A percentile compares a stretch with the other conserved stretches of the same genome.
phyloP scores from a whole-genome alignment of 2,329 filamentous ascomycete species.

The Salinomyces thailandicus region DNA sequence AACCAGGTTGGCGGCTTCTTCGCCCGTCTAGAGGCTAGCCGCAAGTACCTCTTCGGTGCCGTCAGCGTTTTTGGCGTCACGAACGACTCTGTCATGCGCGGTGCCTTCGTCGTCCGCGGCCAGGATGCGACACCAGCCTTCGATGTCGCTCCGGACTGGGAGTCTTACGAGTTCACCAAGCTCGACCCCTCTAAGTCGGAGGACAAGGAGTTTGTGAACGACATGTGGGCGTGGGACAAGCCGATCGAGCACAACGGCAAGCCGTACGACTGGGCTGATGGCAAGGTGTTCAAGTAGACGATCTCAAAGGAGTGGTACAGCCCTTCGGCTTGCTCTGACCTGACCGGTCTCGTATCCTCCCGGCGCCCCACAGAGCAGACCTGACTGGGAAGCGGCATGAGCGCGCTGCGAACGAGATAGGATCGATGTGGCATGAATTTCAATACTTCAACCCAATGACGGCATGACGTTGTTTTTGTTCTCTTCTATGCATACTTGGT shows the following conservation, averaged over 20 bases:
- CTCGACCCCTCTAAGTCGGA: conserved; percentile 79
- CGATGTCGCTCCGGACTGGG: conserved; percentile 92
- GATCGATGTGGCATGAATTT: no score
- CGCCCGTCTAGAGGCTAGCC: conserved; percentile 87
- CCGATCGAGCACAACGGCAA: conserved; percentile 71
- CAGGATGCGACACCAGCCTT: conserved; percentile 79
- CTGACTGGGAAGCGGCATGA: no score
- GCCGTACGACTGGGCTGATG: conserved; percentile 76
- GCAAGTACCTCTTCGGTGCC: conserved; percentile 94
- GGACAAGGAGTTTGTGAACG: conserved; percentile 76
- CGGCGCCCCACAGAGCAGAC: no score
- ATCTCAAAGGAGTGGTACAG: no score
- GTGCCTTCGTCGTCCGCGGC: conserved; percentile 90
- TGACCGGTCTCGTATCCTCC: no score
- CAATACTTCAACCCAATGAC: no score
- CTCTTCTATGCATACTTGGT: no score
- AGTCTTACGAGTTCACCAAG: conserved; percentile 95
- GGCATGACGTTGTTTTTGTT: no score
- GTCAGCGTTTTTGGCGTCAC: conserved; percentile 78
- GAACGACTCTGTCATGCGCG: conserved; percentile 84
- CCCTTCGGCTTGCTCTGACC: no score
- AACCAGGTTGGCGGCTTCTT: conserved; percentile 98
- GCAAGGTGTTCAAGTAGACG: conserved; percentile 98
- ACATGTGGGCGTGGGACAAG: conserved; percentile 88
- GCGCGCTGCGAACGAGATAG: no score